These are phyloP conservation scores for Coccinonectria pachysandricola DNA, from an alignment of 2,329 filamentous ascomycete genomes.

Conservation along the genomic window DNA sequence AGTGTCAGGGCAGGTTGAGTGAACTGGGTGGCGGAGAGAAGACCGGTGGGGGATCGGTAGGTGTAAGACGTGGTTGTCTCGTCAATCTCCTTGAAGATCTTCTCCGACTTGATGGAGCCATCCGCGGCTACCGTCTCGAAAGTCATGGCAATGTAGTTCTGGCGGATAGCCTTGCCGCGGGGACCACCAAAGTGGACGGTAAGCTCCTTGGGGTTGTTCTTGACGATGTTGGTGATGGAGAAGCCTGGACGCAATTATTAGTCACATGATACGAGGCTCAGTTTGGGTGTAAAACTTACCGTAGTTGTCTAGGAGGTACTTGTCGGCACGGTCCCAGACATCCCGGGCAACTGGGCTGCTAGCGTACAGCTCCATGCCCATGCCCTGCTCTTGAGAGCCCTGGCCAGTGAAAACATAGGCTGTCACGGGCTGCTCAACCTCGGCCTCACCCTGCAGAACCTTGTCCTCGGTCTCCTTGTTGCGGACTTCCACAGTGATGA, in stretches of 20 bases:
- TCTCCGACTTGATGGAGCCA: constrained; percentile 92
- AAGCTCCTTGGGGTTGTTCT: constrained; percentile 98
- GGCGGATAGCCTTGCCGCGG: constrained; percentile 89
- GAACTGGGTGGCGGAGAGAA: constrained; percentile 95
- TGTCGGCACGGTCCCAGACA: constrained; percentile 96
- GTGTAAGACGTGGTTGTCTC: constrained; percentile 94
- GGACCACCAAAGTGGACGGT: constrained; percentile 97
- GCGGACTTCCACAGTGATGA: constrained; percentile 95
- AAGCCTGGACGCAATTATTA: constrained; percentile 48
- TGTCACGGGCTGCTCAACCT: constrained; percentile 94
- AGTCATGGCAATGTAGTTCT: constrained; percentile 99
- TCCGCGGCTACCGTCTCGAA: constrained; percentile 95
- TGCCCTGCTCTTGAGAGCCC: constrained; percentile 96
- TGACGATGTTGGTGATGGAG: constrained; percentile 96
- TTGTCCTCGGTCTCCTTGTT: constrained; percentile 96
- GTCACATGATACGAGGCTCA: no score
- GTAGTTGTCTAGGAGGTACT: constrained; percentile 97
- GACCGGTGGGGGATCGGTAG: constrained; percentile 86
- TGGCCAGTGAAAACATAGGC: constrained; percentile 98
- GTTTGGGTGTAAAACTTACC: no score
- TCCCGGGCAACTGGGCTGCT: constrained; percentile 91
- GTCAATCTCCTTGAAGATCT: constrained; percentile 97
- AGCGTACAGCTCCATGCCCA: constrained; percentile 98
- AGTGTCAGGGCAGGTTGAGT: constrained; percentile 94
- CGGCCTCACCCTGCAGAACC: constrained; percentile 87